These are phyloP conservation scores for Cucumis sativus DNA, from an alignment of 306 rosid species.

Conservation along the genomic window DNA sequence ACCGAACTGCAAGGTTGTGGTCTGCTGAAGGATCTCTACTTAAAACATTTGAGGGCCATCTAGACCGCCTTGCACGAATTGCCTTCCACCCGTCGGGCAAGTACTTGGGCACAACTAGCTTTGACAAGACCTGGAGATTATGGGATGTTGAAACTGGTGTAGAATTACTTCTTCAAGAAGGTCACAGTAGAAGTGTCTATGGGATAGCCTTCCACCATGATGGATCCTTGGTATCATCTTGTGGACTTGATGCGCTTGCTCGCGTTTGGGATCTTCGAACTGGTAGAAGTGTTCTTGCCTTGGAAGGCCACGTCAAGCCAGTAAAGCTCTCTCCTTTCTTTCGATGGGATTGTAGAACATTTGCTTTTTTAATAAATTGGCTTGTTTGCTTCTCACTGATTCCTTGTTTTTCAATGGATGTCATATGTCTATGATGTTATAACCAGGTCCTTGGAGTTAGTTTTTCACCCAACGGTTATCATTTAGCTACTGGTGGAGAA, in stretches of 20 bases:
- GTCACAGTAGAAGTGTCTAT: constrained; percentile 83
- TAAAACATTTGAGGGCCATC: constrained; percentile 74
- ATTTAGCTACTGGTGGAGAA: constrained; percentile 85
- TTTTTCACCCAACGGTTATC: constrained; percentile 83
- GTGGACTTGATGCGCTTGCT: constrained; percentile 80
- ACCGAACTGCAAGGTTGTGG: constrained; percentile 85
- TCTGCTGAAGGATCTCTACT: constrained; percentile 57
- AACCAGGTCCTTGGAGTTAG: constrained; percentile 72
- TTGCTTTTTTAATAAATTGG: not conserved
- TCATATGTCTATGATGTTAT: not conserved
- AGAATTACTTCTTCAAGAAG: constrained; percentile 95
- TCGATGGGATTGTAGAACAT: not conserved
- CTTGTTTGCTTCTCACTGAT: not conserved
- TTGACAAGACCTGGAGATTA: constrained; percentile 94
- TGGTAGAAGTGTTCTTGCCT: constrained; percentile 82
- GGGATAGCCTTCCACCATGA: constrained; percentile 72
- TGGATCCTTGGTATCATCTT: constrained; percentile 88
- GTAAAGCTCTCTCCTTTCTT: constrained; percentile 27
- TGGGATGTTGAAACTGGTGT: constrained; percentile 85
- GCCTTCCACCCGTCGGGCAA: constrained; percentile 94
- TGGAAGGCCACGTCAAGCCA: constrained; percentile 93
- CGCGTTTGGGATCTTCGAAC: constrained; percentile 97
- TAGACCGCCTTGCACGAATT: constrained; percentile 91
- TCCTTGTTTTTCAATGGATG: not conserved
- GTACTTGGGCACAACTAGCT: constrained; percentile 89